phyloP scores from a whole-genome alignment of 495 filamentous ascomycete genomes.

The Neurospora cerealis region DNA sequence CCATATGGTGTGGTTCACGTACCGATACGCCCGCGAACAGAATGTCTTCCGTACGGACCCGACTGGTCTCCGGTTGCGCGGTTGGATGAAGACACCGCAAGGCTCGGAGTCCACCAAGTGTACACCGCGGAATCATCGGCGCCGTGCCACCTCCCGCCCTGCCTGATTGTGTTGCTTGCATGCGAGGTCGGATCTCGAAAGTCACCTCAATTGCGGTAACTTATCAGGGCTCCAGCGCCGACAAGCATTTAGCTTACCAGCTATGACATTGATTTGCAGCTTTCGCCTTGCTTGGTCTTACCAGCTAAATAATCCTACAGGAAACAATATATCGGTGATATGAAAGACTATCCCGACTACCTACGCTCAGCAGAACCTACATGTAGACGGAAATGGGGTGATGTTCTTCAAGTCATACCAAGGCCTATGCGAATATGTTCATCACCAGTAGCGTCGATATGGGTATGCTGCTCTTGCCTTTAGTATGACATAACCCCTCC shows the following conservation, averaged over 20 bases:
- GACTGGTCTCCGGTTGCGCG: background rate
- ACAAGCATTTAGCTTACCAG: background rate
- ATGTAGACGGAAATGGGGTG: background rate
- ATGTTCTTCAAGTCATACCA: background rate
- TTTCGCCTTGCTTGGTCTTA: background rate
- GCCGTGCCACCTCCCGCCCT: background rate
- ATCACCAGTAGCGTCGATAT: background rate
- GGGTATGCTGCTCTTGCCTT: background rate
- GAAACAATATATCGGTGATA: background rate
- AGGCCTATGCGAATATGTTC: background rate
- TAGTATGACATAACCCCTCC: background rate
- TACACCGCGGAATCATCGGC: background rate
- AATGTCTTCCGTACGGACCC: background rate
- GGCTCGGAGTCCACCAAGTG: background rate
- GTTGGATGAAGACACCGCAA: background rate
- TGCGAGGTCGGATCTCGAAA: background rate
- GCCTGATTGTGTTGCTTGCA: background rate
- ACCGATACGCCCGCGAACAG: background rate
- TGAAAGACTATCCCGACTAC: background rate
- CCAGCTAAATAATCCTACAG: background rate
- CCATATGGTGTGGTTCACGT: background rate
- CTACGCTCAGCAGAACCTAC: background rate
- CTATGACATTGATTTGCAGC: background rate
- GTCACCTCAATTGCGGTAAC: background rate
- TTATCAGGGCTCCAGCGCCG: background rate